Conservation (phyloP, 2,329 filamentous ascomycete species). For the Colletotrichum sp. region DNA sequence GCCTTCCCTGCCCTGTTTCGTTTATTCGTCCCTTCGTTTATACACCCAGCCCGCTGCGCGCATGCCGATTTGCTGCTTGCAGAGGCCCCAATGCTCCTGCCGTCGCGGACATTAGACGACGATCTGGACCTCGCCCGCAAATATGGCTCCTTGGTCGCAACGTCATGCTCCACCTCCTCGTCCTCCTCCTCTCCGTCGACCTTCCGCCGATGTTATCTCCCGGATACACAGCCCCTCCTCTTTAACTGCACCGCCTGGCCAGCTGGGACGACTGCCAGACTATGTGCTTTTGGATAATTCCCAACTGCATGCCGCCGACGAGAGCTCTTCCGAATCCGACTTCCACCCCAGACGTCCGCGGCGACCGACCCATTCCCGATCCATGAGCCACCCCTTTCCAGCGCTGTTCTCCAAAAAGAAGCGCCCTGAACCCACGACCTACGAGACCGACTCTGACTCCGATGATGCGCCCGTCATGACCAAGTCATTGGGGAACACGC, state of each 20-base stretch:
- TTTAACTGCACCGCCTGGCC: conserved; percentile 25
- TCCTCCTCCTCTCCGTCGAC: conserved; percentile 20
- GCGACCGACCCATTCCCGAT: conserved; percentile 59
- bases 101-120: conserved; percentile 21
- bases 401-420: conserved; percentile 71
- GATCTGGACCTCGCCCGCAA: conserved; percentile 17
- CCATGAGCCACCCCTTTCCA: conserved; percentile 82
- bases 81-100: conserved; percentile 13
- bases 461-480: conserved; percentile 33
- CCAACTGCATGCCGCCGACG: conserved; percentile 37
- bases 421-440: conserved; percentile 45
- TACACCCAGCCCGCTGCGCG: not conserved
- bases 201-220: conserved; percentile 36
- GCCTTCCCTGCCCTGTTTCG: not conserved
- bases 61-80: not conserved
- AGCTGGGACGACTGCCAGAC: conserved; percentile 26
- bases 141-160: conserved; percentile 37
- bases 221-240: conserved; percentile 38
- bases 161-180: conserved; percentile 24
- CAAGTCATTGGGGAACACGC: conserved; percentile 28
- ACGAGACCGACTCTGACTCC: conserved; percentile 32
- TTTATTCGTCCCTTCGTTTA: not conserved
- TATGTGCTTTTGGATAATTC: conserved; percentile 25
- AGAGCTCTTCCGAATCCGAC: conserved; percentile 52
- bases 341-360: conserved; percentile 32